Conservation (phyloP, 139 green algal genomes). For the Marvania coccoides region DNA sequence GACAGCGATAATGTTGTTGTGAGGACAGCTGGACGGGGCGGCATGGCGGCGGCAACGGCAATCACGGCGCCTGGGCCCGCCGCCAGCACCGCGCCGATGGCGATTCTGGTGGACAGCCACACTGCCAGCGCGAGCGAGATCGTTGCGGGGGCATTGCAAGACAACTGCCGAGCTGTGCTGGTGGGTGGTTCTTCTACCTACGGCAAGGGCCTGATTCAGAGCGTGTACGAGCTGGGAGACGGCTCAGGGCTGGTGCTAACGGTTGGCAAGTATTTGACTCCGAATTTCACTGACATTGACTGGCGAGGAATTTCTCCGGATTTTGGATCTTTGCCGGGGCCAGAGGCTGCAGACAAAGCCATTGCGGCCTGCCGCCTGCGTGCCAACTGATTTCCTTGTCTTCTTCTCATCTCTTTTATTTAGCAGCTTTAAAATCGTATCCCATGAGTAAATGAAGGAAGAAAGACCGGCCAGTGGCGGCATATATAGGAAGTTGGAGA, state of each 20-base stretch:
- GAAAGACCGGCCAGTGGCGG: too few relatives aligned
- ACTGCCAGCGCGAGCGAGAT: conserved; percentile 88
- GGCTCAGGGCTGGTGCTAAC: conserved; percentile 84
- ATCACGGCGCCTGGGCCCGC: conserved; percentile 16
- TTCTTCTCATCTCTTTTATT: background rate
- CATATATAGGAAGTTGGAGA: too few relatives aligned
- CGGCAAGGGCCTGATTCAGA: conserved; percentile 96
- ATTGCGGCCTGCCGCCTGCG: conserved; percentile 11
- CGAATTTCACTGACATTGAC: conserved; percentile 62
- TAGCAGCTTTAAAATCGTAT: too few relatives aligned
- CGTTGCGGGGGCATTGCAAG: conserved; percentile 78
- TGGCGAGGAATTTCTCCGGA: conserved; percentile 55
- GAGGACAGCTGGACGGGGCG: conserved; percentile 64
- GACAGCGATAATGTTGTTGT: conserved; percentile 56
- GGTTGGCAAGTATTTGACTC: conserved; percentile 93
- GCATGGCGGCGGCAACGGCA: conserved; percentile 11
- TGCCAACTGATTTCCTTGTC: background rate
- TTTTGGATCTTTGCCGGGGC: conserved; percentile 27
- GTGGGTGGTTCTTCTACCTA: conserved; percentile 75
- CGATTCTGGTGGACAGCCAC: conserved; percentile 79
- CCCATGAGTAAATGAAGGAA: too few relatives aligned
- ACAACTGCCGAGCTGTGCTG: conserved; percentile 91
- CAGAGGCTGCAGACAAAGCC: background rate
- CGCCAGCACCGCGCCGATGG: conserved; percentile 38
- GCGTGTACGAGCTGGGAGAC: conserved; percentile 91